Conservation (phyloP, 176 grass and related monocot species). For the Cenchrus fungigraminus region DNA sequence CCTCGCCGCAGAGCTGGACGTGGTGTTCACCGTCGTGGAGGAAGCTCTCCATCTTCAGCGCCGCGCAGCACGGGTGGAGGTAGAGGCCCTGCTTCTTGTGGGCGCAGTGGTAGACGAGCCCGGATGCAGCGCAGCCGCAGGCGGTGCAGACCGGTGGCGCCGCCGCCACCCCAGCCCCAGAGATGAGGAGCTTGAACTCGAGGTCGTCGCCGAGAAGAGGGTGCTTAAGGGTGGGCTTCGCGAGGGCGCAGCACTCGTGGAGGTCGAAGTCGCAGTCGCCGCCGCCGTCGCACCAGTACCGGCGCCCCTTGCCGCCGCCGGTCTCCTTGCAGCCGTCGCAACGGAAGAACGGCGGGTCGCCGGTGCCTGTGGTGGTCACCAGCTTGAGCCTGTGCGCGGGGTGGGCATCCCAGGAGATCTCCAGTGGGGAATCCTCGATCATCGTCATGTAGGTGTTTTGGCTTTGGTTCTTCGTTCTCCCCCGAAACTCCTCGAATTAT, state of each 20-base stretch:
- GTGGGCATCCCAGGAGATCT: not conserved
- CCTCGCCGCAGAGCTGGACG: not conserved
- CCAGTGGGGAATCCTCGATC: not conserved
- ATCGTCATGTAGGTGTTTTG: not conserved
- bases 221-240: not conserved
- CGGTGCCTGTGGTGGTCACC: not conserved
- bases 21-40: not conserved
- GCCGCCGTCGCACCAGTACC: not conserved
- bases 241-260: constrained; percentile 14
- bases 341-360: constrained; percentile 20
- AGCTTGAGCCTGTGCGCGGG: constrained; percentile 13
- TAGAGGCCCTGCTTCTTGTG: too few relatives aligned
- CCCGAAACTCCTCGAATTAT: too few relatives aligned
- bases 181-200: not conserved
- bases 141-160: not conserved
- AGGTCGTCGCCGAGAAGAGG: not conserved
- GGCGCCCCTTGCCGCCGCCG: not conserved
- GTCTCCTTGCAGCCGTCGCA: constrained; percentile 39
- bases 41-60: not conserved
- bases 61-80: constrained; percentile 39
- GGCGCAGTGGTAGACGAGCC: constrained; percentile 19
- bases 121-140: not conserved
- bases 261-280: constrained; percentile 14
- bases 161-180: not conserved
- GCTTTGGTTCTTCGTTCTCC: too few relatives aligned